A percentile compares a stretch with the other conserved stretches of the same genome.
These are phyloP conservation scores for Wickerhamomyces sp. DNA, from an alignment of 1,139 yeast species.

Conservation along the genomic window DNA sequence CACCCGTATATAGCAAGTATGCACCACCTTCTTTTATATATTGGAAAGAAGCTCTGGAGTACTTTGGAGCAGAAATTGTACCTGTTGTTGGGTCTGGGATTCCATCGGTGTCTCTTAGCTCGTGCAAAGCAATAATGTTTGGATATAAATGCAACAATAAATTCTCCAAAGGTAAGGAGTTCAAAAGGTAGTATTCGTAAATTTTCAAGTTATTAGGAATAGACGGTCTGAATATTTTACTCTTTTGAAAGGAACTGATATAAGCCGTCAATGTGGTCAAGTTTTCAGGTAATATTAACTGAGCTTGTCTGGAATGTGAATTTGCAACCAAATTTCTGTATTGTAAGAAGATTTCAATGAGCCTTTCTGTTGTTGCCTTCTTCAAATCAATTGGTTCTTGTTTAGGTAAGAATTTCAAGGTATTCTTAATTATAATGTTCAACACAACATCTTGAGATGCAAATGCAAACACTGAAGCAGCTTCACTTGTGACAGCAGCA, in stretches of 20 bases:
- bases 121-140: conserved; percentile 69
- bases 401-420: conserved; percentile 26
- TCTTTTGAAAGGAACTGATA: conserved; percentile 64
- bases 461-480: conserved; percentile 70
- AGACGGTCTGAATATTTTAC: conserved; percentile 51
- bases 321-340: conserved; percentile 57
- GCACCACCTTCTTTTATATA: conserved; percentile 66
- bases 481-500: conserved; percentile 74
- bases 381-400: conserved; percentile 57
- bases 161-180: conserved; percentile 52
- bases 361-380: conserved; percentile 54
- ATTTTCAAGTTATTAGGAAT: conserved; percentile 57
- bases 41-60: conserved; percentile 40
- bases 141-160: conserved; percentile 75
- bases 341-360: conserved; percentile 71
- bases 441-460: conserved; percentile 81
- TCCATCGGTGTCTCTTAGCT: conserved; percentile 49
- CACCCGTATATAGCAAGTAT: conserved; percentile 72
- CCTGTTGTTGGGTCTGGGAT: conserved; percentile 39
- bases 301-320: conserved; percentile 49
- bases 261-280: conserved; percentile 68
- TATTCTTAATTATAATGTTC: conserved; percentile 69
- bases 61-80: conserved; percentile 46
- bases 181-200: conserved; percentile 49
- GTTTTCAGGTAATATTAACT: conserved; percentile 78